Evolutionary conservation across 2,329 filamentous ascomycete species (phyloP).

Genomic region (Alternaria triticina): DNA sequence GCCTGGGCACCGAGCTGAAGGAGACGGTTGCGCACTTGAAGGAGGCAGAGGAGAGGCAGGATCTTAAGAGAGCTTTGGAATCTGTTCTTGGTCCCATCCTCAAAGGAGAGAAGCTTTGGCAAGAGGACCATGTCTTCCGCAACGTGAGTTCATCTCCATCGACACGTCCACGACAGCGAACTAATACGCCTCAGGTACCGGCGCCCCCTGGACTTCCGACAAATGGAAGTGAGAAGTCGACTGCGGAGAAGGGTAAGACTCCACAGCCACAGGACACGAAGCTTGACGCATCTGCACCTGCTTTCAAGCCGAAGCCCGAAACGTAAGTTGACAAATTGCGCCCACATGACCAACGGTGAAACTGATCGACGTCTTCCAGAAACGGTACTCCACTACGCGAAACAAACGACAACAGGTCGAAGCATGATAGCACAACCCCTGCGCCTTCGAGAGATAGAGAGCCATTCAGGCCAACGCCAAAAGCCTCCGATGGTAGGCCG

Average conservation of each 20-base stretch:
- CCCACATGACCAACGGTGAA: not conserved
- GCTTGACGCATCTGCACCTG: conserved; percentile 63
- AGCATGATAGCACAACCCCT: conserved; percentile 18
- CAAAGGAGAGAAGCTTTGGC: conserved; percentile 70
- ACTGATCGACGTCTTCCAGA: conserved; percentile 28
- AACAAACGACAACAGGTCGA: conserved; percentile 20
- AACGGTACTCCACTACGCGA: conserved; percentile 32
- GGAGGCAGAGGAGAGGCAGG: conserved; percentile 67
- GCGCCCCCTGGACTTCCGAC: conserved; percentile 26
- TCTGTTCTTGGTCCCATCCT: conserved; percentile 74
- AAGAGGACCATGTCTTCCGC: conserved; percentile 77
- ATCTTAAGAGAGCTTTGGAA: conserved; percentile 75
- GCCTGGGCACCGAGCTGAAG: conserved; percentile 76
- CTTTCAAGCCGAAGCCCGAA: conserved; percentile 65
- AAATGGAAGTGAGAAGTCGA: conserved; percentile 40
- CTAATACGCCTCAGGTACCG: conserved; percentile 27
- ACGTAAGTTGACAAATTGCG: conserved; percentile 30
- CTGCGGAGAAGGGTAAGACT: conserved; percentile 46
- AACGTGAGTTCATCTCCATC: conserved; percentile 56
- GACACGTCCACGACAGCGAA: not conserved
- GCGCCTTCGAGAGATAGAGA: conserved; percentile 30
- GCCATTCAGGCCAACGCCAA: conserved; percentile 11
- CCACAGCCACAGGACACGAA: conserved; percentile 53
- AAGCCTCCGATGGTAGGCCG: conserved; percentile 13
- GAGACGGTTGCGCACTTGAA: conserved; percentile 68